phyloP scores from a whole-genome alignment of 208 protist species.

The Porcisia hertigi region DNA sequence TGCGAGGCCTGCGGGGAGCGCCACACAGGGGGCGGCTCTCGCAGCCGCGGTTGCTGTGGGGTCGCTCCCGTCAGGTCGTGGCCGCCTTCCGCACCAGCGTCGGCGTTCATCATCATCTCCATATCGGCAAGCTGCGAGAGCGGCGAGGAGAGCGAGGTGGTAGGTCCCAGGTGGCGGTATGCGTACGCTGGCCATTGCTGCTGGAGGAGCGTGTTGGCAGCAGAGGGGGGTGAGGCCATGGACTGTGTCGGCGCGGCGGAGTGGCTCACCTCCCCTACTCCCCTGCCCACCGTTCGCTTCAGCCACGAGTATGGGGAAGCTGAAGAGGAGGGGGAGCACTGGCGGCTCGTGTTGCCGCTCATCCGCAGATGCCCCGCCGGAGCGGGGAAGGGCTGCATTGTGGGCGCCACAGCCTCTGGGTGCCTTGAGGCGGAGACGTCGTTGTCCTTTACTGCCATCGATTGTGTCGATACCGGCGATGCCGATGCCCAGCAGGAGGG shows the following conservation, averaged over 20 bases:
- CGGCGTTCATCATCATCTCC: background rate
- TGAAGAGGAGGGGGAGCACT: constrained; percentile 11
- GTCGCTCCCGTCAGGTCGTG: background rate
- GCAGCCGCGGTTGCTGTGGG: constrained; percentile 12
- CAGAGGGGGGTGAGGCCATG: background rate
- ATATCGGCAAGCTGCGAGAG: constrained; percentile 7
- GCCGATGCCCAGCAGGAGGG: background rate
- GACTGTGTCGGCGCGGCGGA: background rate
- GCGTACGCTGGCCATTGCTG: constrained; percentile 4
- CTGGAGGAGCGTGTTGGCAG: constrained; percentile 1
- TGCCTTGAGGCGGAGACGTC: background rate
- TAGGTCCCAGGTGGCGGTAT: background rate
- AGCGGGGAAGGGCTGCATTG: background rate
- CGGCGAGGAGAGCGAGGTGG: background rate
- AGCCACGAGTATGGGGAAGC: constrained; percentile 13
- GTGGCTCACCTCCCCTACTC: background rate
- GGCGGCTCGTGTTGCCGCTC: constrained; percentile 18
- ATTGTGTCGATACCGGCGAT: background rate
- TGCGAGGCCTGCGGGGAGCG: constrained; percentile 25
- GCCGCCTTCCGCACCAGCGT: background rate
- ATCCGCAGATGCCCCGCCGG: constrained; percentile 23
- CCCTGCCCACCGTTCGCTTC: constrained; percentile 7
- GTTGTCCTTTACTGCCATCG: background rate
- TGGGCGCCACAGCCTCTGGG: background rate
- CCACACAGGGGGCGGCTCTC: constrained; percentile 28